phyloP scores from a whole-genome alignment of 164 flowering plant genomes.

The Vitis rotundifolia region DNA sequence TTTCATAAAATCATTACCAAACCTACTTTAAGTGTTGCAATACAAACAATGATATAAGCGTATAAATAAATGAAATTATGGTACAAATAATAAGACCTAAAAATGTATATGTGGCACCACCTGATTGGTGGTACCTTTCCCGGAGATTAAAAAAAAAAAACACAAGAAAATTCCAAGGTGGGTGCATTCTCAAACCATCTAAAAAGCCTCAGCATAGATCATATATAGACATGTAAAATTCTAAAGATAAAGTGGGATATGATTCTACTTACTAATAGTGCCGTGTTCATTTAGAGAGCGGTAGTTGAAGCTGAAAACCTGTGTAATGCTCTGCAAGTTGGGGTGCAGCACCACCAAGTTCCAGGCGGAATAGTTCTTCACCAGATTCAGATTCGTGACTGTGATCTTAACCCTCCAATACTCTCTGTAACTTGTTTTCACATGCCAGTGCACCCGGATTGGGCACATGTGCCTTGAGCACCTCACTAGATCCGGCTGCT shows the following conservation, averaged over 20 bases:
- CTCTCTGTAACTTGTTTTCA: slow-evolving; percentile 59
- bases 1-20: too few relatives aligned
- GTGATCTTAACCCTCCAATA: slow-evolving; percentile 84
- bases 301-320: slow-evolving; percentile 84
- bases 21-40: too few relatives aligned
- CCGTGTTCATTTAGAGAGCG: slow-evolving; percentile 48
- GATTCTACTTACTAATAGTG: slow-evolving; percentile 51
- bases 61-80: too few relatives aligned
- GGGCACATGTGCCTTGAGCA: slow-evolving; percentile 88
- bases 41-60: too few relatives aligned
- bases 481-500: slow-evolving; percentile 30
- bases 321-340: slow-evolving; percentile 44
- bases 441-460: slow-evolving; percentile 79
- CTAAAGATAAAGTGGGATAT: background rate
- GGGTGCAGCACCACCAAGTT: slow-evolving; percentile 74
- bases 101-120: too few relatives aligned
- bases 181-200: too few relatives aligned
- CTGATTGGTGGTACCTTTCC: too few relatives aligned
- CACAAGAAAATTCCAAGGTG: background rate
- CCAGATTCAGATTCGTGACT: slow-evolving; percentile 52
- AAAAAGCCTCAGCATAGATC: too few relatives aligned
- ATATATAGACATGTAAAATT: background rate
- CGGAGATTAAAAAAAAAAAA: too few relatives aligned
- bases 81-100: too few relatives aligned
- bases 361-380: slow-evolving; percentile 67